phyloP scores from a whole-genome alignment of 2,329 filamentous ascomycete genomes.

The Sclerotinia borealis region DNA sequence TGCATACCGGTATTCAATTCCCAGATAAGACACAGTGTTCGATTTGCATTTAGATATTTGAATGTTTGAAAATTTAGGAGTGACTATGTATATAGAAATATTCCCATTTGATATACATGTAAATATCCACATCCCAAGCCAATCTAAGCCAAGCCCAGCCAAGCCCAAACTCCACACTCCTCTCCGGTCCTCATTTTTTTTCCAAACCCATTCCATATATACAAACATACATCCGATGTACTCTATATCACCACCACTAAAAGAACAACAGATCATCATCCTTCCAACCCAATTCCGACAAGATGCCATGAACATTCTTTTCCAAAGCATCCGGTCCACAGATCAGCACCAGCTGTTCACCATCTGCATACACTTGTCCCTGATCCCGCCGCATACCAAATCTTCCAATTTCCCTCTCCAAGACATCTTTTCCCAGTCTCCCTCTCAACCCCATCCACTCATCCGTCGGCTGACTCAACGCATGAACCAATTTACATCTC shows the following conservation, averaged over 20 bases:
- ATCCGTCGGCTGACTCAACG: constrained; percentile 56
- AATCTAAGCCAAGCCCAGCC: too few species aligned
- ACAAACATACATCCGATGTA: background rate
- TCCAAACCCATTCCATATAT: background rate
- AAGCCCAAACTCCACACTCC: background rate
- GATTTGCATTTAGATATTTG: too few species aligned
- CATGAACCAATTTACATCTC: constrained; percentile 61
- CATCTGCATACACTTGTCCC: constrained; percentile 2
- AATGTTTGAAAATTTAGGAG: too few species aligned
- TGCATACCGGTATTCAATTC: too few species aligned
- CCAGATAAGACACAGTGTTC: too few species aligned
- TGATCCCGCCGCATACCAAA: constrained; percentile 34
- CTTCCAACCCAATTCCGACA: constrained; percentile 61
- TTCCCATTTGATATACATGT: background rate
- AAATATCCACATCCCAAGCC: background rate
- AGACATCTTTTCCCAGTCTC: constrained; percentile 55
- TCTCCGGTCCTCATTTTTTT: too few species aligned
- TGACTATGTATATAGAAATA: too few species aligned
- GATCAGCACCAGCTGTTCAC: constrained; percentile 61
- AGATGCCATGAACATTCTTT: constrained; percentile 51
- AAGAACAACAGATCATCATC: constrained; percentile 74
- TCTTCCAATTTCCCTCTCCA: constrained; percentile 52
- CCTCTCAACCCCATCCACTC: constrained; percentile 65
- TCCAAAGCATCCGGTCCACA: constrained; percentile 77
- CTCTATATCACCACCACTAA: constrained; percentile 37